Evolutionary conservation across 805 yeast species (phyloP), one percentile per base, ranked within the genome.

Genomic region (Suhomyces emberorum): DNA sequence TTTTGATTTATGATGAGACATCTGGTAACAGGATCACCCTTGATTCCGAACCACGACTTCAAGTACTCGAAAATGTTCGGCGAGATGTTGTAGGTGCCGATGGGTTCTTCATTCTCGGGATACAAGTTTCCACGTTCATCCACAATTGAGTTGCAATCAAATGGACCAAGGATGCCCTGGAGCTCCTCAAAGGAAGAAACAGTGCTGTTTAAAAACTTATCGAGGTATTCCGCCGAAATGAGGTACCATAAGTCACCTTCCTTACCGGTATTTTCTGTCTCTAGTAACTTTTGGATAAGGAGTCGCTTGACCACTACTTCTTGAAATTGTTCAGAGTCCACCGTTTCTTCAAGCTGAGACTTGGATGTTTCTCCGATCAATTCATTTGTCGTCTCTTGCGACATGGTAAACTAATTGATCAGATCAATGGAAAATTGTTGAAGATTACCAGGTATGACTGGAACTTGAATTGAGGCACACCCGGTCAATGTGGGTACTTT

Each of bases 31-130:
- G 70, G 67, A 6, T 42, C 52, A 1, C 70, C 68, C 1, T 57
- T 50, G 15, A 74, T 34, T 0, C 83, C 84, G 53, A 79, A 81
- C 80, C 83, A 76, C 21, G 65, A 61, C 1, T 52, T 55, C 7
- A 82, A 53, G 39, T 63, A 50, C 3, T 63, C 48, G 45, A 76
- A 81, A 2, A 73, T 64, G 4, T 60, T 55, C 5, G 70, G 71
- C 0, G 76, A 59, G 0, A 81, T 56, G 26, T 46, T 49, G 28
- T 43, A 39, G 10, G 53, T 43, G n/a, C 47, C 45, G 18, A 41
- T 48, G 1, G 56, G 46, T 28, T 50, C 57, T 11, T 35, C 22
- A 9, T 31, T 34, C 18, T 46, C 57, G 11, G 46, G 48, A 23
- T 66, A 61, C 40, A 77, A 65, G 23, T 68, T 56, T 1, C 78